Percentiles rank a stretch among this genome's conserved stretches.
Evolutionary conservation across 148 eudicot genomes (phyloP).

Genomic region (Bassia scoparia): DNA sequence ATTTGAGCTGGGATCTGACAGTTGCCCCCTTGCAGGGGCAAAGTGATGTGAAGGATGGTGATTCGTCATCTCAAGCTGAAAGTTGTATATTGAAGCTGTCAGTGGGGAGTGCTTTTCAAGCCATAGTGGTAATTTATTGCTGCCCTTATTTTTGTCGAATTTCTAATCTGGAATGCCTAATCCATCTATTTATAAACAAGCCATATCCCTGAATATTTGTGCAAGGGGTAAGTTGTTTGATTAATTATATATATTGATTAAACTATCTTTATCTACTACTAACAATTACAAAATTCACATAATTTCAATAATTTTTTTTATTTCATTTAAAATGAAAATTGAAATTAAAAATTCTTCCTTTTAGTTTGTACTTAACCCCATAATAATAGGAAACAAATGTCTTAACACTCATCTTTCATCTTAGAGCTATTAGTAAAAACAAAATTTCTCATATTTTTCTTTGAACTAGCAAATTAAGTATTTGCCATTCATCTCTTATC

Average conservation of each 20-base stretch:
- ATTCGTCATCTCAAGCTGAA: slow-evolving; percentile 30
- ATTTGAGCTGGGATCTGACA: slow-evolving; percentile 13
- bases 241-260: background rate
- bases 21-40: slow-evolving; percentile 18
- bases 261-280: too few species aligned
- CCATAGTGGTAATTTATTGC: slow-evolving; percentile 21
- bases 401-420: too few species aligned
- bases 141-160: background rate
- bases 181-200: background rate
- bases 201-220: background rate
- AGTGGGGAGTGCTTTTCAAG: slow-evolving; percentile 27
- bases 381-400: too few species aligned
- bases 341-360: too few species aligned
- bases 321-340: too few species aligned
- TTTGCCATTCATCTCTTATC: too few species aligned
- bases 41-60: slow-evolving; percentile 21
- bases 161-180: background rate
- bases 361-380: too few species aligned
- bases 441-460: too few species aligned
- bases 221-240: too few species aligned
- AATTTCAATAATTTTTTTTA: too few species aligned
- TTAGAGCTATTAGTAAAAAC: too few species aligned
- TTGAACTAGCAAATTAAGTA: too few species aligned
- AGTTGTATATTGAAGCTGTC: slow-evolving; percentile 28
- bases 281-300: background rate